These are phyloP conservation scores for Mallotus repandus DNA, from an alignment of 441 rosid species.

Conservation along the genomic window DNA sequence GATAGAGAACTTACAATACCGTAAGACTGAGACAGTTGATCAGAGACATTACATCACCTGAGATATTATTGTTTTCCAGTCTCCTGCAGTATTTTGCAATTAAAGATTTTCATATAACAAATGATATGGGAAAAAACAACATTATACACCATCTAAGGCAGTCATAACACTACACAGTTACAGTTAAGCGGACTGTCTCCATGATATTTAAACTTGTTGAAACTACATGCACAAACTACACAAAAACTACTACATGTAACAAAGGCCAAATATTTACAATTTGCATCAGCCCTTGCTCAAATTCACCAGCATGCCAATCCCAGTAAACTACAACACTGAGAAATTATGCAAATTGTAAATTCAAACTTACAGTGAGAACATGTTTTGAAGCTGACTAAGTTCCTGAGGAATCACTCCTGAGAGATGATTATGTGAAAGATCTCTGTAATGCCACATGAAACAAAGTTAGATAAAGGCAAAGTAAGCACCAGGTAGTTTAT, in stretches of 20 bases:
- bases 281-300: not conserved
- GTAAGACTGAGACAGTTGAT: constrained; percentile 68
- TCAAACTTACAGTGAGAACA: constrained; percentile 66
- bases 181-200: not conserved
- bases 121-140: not conserved
- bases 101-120: not conserved
- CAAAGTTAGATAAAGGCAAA: constrained; percentile 20
- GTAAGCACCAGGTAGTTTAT: not conserved
- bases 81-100: constrained; percentile 46
- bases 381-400: constrained; percentile 74
- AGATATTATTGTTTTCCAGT: constrained; percentile 71
- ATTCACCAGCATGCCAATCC: not conserved
- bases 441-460: constrained; percentile 45
- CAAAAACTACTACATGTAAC: not conserved
- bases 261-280: not conserved
- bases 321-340: not conserved
- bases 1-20: constrained; percentile 47
- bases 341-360: not conserved
- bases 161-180: not conserved
- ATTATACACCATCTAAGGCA: not conserved
- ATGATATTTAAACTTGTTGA: not conserved
- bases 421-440: constrained; percentile 85
- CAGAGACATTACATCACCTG: constrained; percentile 67
- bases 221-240: not conserved
- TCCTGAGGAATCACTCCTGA: constrained; percentile 80